Conservation (phyloP, 208 protist species). For the Trypanosoma caninum region DNA sequence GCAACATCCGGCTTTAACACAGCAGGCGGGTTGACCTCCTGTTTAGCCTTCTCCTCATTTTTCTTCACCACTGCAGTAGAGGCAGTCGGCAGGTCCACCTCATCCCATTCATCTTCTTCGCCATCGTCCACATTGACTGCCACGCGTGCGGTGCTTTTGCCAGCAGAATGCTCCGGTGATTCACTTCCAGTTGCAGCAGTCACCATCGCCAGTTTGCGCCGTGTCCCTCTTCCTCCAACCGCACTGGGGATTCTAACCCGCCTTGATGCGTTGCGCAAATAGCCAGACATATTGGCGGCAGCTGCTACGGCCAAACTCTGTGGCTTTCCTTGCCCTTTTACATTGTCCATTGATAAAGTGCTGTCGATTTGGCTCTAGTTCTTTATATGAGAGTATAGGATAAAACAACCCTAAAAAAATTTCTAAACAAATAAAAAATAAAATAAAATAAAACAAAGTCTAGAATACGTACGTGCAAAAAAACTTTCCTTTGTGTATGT, state of each 20-base stretch:
- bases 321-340: not conserved
- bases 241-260: conserved; percentile 66
- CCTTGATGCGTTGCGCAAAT: conserved; percentile 76
- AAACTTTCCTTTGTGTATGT: too few species aligned
- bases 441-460: too few species aligned
- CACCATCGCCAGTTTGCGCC: conserved; percentile 80
- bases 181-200: conserved; percentile 40
- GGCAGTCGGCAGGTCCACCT: conserved; percentile 53
- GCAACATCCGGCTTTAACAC: conserved; percentile 20
- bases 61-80: conserved; percentile 18
- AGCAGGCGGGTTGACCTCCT: not conserved
- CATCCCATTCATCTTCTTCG: conserved; percentile 81
- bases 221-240: conserved; percentile 75
- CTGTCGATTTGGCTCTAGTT: too few species aligned
- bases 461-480: too few species aligned
- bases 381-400: too few species aligned
- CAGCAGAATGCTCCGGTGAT: conserved; percentile 4
- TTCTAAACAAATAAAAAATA: too few species aligned
- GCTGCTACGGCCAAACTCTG: conserved; percentile 54
- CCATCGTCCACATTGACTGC: conserved; percentile 8
- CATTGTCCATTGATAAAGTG: conserved; percentile 4
- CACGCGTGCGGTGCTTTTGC: too few species aligned
- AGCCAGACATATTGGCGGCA: conserved; percentile 75
- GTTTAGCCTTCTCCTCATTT: conserved; percentile 23
- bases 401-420: too few species aligned